Evolutionary conservation across 129 eudicot genomes (phyloP), one percentile per base, ranked within the genome.

Genomic region (Heracleum sosnowskyi): DNA sequence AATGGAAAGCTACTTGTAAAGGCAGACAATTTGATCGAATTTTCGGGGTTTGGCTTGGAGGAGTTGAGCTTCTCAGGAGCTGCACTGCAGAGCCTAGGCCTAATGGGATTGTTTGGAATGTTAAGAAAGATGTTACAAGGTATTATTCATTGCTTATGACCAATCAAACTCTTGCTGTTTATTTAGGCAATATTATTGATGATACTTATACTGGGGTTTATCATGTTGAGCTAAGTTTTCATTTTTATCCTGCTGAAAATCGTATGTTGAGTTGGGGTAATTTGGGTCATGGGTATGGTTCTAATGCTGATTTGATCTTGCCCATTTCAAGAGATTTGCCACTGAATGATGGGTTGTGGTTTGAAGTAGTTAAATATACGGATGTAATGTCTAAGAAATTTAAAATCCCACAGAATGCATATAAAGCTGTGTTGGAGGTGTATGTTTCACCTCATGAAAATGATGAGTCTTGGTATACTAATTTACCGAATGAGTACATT

Each of bases 391-490:
- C 79, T 35, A 90, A 90, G 77, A 76, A 84, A 74, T 83, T 93
- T 78, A 24, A 33, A 69, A 84, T 93, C 18, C 98, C 98, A 0
- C 86, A 69, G 47, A 93, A 90, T 87, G 88, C 82, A 4, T 87
- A 88, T 51, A 83, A 82, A 76, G 98, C 92, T 83, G 92, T 93
- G 85, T 76, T 93, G 39, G 98, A 93, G 77, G 92, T 93, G 46
- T 93, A 93, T 36, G 93, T 93, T 33, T 93, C 98, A 15, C 85
- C 80, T 80, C 98, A 93, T 83, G 96, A 93, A 76, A 93, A 87
- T 74, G 98, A 93, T 66, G 98, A 93, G 73, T 90, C 87, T 80
- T 93, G 98, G 98, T 86, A 79, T 17, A 85, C 89, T 4, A 93
- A 90, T 84, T 63, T 79, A 0, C 88, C 90, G 0, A 88, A 90